These are phyloP conservation scores for Cinnamomum micranthum DNA, from an alignment of 164 flowering plant species.

Conservation along the genomic window DNA sequence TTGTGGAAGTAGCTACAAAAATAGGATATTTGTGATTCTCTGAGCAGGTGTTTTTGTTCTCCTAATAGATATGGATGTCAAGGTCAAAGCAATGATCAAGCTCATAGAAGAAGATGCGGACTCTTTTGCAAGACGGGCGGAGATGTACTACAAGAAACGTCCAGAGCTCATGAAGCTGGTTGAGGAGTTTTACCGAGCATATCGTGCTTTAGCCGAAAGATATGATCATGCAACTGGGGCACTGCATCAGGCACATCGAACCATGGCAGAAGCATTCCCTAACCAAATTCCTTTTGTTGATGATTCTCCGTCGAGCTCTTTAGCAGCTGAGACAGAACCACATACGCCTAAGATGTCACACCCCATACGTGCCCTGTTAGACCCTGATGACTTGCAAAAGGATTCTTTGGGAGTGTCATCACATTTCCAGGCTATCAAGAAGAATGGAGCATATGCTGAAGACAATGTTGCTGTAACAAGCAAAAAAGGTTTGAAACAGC, in stretches of 20 bases:
- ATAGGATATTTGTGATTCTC: not conserved
- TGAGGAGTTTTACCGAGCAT: constrained; percentile 88
- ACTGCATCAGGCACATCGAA: constrained; percentile 82
- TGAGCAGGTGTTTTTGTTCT: not conserved
- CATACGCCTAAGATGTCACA: constrained; percentile 51
- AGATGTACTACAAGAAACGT: constrained; percentile 93
- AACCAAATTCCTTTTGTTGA: constrained; percentile 61
- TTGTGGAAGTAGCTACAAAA: too few species aligned
- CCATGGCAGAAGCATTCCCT: constrained; percentile 80
- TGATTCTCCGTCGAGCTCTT: constrained; percentile 45
- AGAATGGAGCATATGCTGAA: constrained; percentile 46
- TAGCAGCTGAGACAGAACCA: constrained; percentile 38
- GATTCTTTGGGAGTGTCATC: constrained; percentile 38
- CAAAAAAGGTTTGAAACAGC: constrained; percentile 54
- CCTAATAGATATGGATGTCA: constrained; percentile 76
- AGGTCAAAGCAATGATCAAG: constrained; percentile 92
- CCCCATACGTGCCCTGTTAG: constrained; percentile 32
- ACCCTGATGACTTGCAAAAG: constrained; percentile 46
- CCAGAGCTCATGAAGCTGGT: constrained; percentile 94
- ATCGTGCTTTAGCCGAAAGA: constrained; percentile 93
- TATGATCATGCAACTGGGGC: constrained; percentile 84
- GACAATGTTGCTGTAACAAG: constrained; percentile 28
- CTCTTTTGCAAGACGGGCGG: constrained; percentile 93
- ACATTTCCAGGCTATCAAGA: constrained; percentile 28
- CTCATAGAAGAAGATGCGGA: constrained; percentile 97